These are phyloP conservation scores for Corrigiola litoralis DNA, from an alignment of 179 eudicot species.

Conservation along the genomic window DNA sequence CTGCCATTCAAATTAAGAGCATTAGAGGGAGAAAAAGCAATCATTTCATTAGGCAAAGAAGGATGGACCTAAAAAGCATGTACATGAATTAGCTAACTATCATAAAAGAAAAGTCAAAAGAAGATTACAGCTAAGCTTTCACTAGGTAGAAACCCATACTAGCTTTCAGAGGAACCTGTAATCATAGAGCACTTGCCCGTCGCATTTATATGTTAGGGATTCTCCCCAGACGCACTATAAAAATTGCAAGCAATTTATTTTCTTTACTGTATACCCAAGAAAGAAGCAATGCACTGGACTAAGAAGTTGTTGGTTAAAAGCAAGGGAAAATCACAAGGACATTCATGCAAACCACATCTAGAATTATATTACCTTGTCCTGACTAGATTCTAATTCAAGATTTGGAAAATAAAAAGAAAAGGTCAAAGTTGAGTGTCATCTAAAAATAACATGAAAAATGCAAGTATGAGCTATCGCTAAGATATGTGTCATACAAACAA, in stretches of 20 bases:
- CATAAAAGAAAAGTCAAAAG: not conserved
- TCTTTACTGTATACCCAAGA: not conserved
- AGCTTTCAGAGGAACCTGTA: not conserved
- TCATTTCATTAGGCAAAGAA: not conserved
- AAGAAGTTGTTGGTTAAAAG: not conserved
- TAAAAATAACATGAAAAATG: not conserved
- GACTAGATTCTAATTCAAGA: not conserved
- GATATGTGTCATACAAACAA: not conserved
- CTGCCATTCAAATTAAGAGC: constrained; percentile 14
- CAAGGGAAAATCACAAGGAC: not conserved
- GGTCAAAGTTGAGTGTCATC: not conserved
- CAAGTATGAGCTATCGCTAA: too few relatives aligned
- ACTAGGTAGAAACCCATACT: not conserved
- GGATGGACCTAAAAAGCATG: not conserved
- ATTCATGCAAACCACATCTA: not conserved
- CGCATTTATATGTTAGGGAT: not conserved
- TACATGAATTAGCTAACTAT: not conserved
- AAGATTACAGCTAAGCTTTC: not conserved
- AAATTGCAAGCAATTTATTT: not conserved
- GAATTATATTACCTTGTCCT: not conserved
- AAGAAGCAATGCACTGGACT: not conserved
- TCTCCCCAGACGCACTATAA: not conserved
- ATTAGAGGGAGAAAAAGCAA: constrained; percentile 2
- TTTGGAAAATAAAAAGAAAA: not conserved
- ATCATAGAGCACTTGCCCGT: not conserved